A percentile compares a stretch with the other conserved stretches of the same genome.
Evolutionary conservation across 768 basidiomycete species (phyloP).

Genomic region (Ramaria sp.): DNA sequence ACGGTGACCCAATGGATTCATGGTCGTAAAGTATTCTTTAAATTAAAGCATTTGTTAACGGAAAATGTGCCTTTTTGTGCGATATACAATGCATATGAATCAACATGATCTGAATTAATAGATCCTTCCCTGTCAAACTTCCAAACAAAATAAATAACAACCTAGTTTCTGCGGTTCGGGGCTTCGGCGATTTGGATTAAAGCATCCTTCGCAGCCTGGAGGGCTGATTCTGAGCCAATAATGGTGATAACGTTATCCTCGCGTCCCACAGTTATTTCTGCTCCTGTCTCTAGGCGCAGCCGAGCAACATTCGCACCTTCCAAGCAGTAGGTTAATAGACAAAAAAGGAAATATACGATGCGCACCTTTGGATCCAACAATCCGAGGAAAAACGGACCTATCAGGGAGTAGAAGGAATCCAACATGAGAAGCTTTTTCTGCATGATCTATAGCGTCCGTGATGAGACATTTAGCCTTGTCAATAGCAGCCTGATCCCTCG

Average conservation of each 20-base stretch:
- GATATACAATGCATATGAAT: conserved; percentile 5
- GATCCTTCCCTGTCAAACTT: neutral
- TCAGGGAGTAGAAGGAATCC: conserved; percentile 80
- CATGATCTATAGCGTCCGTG: conserved; percentile 59
- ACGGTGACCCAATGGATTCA: conserved; percentile 39
- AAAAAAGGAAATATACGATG: neutral
- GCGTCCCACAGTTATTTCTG: conserved; percentile 84
- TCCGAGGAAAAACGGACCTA: conserved; percentile 80
- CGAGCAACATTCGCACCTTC: conserved; percentile 64
- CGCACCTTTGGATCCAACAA: conserved; percentile 79
- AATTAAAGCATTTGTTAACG: conserved; percentile 3
- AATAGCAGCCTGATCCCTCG: conserved; percentile 63
- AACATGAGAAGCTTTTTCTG: conserved; percentile 62
- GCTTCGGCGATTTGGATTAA: conserved; percentile 38
- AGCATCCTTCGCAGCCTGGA: conserved; percentile 64
- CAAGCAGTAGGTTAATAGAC: neutral
- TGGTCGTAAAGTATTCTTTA: conserved; percentile 20
- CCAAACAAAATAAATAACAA: neutral
- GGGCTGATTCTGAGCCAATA: conserved; percentile 59
- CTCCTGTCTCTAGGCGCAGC: conserved; percentile 78
- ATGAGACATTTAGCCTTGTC: conserved; percentile 64
- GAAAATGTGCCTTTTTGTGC: neutral
- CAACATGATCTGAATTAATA: neutral
- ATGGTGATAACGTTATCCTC: conserved; percentile 84
- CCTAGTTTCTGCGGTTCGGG: conserved; percentile 1